These are phyloP conservation scores for Salvia rosmarinus DNA, from an alignment of 257 asterid genomes.

Conservation along the genomic window DNA sequence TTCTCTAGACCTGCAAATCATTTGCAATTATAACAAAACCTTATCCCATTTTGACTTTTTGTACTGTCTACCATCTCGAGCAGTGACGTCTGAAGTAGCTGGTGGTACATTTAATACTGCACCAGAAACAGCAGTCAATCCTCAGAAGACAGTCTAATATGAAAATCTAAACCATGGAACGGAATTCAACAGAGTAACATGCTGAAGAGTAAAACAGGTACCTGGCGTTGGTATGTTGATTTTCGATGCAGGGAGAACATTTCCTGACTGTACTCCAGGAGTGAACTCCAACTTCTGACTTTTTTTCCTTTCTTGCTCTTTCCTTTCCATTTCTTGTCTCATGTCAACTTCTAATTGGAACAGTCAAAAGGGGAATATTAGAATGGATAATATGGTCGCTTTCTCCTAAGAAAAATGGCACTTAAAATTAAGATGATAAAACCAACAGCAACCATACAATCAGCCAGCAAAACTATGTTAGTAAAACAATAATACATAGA, in stretches of 20 bases:
- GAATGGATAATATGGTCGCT: background rate
- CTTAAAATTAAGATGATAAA: constrained; percentile 23
- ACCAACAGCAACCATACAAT: constrained; percentile 7
- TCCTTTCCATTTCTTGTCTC: constrained; percentile 87
- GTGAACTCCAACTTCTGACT: constrained; percentile 76
- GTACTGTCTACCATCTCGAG: constrained; percentile 84
- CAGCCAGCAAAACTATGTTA: background rate
- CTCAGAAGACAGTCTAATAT: constrained; percentile 29
- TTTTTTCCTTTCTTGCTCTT: constrained; percentile 88
- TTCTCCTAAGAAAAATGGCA: background rate
- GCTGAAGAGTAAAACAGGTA: constrained; percentile 29
- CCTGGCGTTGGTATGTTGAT: constrained; percentile 71
- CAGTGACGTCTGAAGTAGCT: constrained; percentile 46
- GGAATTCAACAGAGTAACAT: constrained; percentile 1
- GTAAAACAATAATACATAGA: too few relatives aligned
- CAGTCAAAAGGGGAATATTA: constrained; percentile 24
- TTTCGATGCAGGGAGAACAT: constrained; percentile 65
- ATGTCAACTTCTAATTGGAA: constrained; percentile 71
- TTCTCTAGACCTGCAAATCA: constrained; percentile 20
- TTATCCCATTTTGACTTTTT: constrained; percentile 99
- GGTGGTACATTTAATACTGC: constrained; percentile 46
- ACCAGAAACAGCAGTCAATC: constrained; percentile 39
- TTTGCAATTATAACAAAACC: constrained; percentile 49
- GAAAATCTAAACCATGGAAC: constrained; percentile 4
- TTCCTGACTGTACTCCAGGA: constrained; percentile 80